Conservation (phyloP, 139 green algal species). For the Coelastrella sp. region DNA sequence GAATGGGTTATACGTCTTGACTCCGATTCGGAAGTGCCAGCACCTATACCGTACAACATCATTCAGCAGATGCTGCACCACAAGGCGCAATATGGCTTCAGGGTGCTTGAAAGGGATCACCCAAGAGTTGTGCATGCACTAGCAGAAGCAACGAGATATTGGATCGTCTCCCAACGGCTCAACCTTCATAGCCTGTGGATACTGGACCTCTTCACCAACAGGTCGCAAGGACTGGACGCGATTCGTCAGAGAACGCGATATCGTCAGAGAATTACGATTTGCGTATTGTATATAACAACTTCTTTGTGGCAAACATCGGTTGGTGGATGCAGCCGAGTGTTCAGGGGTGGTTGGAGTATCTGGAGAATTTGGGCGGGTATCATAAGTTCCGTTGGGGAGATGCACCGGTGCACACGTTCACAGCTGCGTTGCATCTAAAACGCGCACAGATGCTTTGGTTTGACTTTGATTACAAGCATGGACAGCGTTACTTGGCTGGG, state of each 20-base stretch:
- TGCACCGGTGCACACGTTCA: background rate
- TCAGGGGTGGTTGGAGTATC: background rate
- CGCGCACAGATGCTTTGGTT: background rate
- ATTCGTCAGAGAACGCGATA: too few species aligned
- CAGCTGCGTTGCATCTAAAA: background rate
- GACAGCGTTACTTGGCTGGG: background rate
- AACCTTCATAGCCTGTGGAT: background rate
- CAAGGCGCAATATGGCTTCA: background rate
- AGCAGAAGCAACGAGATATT: background rate
- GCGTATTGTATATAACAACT: background rate
- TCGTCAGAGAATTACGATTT: background rate
- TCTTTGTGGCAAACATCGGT: background rate
- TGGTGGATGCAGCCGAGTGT: background rate
- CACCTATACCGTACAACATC: background rate
- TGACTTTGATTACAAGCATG: background rate
- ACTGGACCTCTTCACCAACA: background rate
- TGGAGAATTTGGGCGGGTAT: background rate
- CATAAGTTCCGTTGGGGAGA: background rate
- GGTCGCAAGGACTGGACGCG: background rate
- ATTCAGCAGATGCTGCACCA: background rate
- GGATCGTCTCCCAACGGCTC: background rate
- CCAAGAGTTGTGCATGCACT: background rate
- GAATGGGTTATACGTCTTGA: background rate
- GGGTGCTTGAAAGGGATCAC: background rate
- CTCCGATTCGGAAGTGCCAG: background rate